Evolutionary conservation across 805 yeast species (phyloP), one percentile per base, ranked within the genome.

Genomic region (Candida chilensis): DNA sequence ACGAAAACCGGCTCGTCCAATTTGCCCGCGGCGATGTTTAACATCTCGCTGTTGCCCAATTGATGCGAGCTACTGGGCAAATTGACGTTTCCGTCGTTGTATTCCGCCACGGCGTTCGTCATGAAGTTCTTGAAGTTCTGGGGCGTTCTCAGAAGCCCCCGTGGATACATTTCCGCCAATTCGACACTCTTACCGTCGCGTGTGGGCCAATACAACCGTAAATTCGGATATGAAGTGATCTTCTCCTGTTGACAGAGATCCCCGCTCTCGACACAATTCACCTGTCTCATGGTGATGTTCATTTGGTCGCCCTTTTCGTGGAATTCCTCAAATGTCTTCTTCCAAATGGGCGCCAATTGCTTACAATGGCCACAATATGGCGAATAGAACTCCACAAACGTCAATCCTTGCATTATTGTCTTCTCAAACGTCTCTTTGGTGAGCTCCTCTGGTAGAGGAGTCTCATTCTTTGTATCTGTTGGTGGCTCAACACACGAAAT

Each of bases 321-420:
- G 41, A 72, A 68, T 4, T 52, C 49, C 16, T 59, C 42, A 56
- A 74, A 83, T 0, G 90, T 69, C 33, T 67, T 61, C 35, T 74
- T 69, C 96, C 97, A 92, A 5, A 58, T 65, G 2, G 98, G 97
- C 2, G 84, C 92, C 31, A 92, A 57, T 5, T 57, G 63, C 37
- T 60, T 68, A 57, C 98, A 92, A 54, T 90, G 97, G 5, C 60
- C 50, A 50, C 98, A 92, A 45, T 78, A 78, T 0, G 98, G 98
- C 19, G 95, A 85, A 49, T 57, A 92, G 54, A 86, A 88, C 55
- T 90, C 96, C 20, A 90, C 78, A 45, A 90, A 66, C 44, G 87
- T 79, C 14, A 77, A 55, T 3, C 80, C 80, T 7, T 63, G 54
- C 13, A 60, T 47, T n/a, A 74, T 46, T 21, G 58, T 55, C 9